These are phyloP conservation scores for Dionaea muscipula DNA, from an alignment of 179 eudicot species.

Conservation along the genomic window DNA sequence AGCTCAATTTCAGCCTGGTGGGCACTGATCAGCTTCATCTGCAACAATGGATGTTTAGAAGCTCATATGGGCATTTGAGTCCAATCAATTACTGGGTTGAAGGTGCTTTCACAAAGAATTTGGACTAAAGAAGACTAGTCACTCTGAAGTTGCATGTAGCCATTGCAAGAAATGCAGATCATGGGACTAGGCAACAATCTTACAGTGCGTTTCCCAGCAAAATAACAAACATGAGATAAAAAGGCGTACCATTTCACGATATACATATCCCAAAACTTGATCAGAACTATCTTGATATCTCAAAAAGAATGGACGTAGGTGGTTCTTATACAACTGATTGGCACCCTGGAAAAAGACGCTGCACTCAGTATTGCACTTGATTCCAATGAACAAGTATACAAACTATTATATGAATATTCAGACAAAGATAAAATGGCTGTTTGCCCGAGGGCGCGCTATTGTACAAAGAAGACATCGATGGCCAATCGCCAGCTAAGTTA, in stretches of 20 bases:
- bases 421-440: no score
- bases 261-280: constrained; percentile 38
- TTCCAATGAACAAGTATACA: neutral
- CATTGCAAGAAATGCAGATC: neutral
- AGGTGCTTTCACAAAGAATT: no score
- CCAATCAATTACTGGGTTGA: no score
- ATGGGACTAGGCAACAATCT: neutral
- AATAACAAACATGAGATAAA: neutral
- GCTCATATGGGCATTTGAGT: neutral
- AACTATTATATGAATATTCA: neutral
- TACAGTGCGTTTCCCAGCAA: neutral
- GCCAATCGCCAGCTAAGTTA: no score
- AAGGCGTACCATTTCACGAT: constrained; percentile 54
- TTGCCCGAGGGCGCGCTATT: no score
- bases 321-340: constrained; percentile 45
- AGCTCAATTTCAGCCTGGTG: constrained; percentile 3
- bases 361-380: neutral
- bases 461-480: no score
- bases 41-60: neutral
- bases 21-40: constrained; percentile 1
- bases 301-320: constrained; percentile 67
- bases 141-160: no score
- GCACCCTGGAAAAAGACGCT: constrained; percentile 59
- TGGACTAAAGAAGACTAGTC: no score
- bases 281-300: constrained; percentile 78